Conservation (phyloP, 2,329 filamentous ascomycete genomes). For the Fusarium coffeatum region DNA sequence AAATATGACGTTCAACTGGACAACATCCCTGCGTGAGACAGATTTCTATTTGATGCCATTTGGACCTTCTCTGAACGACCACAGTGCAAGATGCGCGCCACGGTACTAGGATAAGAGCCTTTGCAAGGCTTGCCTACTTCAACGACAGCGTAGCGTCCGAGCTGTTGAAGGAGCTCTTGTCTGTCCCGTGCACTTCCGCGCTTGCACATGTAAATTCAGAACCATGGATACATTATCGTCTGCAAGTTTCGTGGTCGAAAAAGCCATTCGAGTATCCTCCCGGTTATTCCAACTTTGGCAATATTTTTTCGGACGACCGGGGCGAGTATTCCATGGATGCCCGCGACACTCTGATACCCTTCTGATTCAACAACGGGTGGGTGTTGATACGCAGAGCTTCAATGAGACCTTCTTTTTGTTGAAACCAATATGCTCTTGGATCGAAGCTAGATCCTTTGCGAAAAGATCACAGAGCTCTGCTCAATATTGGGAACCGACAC, state of each 20-base stretch:
- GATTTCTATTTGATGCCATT: not conserved
- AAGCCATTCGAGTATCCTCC: not conserved
- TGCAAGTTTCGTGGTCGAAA: not conserved
- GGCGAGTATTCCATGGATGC: not conserved
- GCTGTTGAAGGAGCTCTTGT: not conserved
- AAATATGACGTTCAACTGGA: conserved; percentile 50
- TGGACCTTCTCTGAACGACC: not conserved
- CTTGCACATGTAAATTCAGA: not conserved
- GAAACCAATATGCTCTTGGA: not conserved
- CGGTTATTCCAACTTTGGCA: not conserved
- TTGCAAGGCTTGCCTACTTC: not conserved
- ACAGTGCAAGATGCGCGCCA: not conserved
- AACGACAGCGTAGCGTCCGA: not conserved
- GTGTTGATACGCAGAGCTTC: not conserved
- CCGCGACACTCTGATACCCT: not conserved
- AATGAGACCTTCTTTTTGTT: not conserved
- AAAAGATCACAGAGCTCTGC: not conserved
- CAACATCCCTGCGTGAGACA: not conserved
- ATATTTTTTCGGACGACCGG: not conserved
- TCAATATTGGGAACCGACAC: not conserved
- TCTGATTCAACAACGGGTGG: not conserved
- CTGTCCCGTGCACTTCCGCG: not conserved
- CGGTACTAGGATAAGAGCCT: not conserved
- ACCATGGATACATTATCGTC: not conserved
- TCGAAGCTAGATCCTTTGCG: not conserved